Conservation (phyloP, 139 green algal species). For the Yamagishiella unicocca region DNA sequence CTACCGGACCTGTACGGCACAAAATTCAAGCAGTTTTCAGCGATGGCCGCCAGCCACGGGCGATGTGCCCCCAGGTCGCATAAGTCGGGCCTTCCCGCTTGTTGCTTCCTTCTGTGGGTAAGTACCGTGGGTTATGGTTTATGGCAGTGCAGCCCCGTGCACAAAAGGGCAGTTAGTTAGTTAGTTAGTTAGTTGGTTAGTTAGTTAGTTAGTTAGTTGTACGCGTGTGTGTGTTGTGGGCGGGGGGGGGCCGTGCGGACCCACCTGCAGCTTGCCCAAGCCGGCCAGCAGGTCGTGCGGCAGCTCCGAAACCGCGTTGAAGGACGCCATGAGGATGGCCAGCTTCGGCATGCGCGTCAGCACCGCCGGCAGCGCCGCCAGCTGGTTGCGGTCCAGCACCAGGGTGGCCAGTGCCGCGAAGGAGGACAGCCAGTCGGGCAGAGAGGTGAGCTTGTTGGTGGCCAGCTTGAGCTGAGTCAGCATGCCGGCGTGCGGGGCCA, state of each 20-base stretch:
- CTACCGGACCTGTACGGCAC: too few relatives aligned
- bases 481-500: slow-evolving; percentile 48
- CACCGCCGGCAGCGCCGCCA: slow-evolving; percentile 49
- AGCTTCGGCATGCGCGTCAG: slow-evolving; percentile 53
- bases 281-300: slow-evolving; percentile 33
- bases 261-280: slow-evolving; percentile 46
- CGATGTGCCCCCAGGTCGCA: too few relatives aligned
- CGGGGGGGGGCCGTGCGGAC: not conserved
- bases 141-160: too few relatives aligned
- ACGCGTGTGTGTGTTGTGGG: too few relatives aligned
- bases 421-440: slow-evolving; percentile 51
- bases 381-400: slow-evolving; percentile 67
- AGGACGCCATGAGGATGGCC: slow-evolving; percentile 61
- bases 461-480: slow-evolving; percentile 61
- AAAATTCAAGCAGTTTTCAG: too few relatives aligned
- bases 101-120: too few relatives aligned
- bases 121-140: too few relatives aligned
- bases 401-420: slow-evolving; percentile 49
- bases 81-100: too few relatives aligned
- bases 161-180: too few relatives aligned
- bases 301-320: slow-evolving; percentile 56
- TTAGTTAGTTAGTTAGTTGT: too few relatives aligned
- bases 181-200: too few relatives aligned
- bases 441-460: slow-evolving; percentile 57
- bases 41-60: too few relatives aligned